Base-by-base conservation (phyloP, 1,284 basidiomycete genomes). In the Lentinus polychrous region DNA sequence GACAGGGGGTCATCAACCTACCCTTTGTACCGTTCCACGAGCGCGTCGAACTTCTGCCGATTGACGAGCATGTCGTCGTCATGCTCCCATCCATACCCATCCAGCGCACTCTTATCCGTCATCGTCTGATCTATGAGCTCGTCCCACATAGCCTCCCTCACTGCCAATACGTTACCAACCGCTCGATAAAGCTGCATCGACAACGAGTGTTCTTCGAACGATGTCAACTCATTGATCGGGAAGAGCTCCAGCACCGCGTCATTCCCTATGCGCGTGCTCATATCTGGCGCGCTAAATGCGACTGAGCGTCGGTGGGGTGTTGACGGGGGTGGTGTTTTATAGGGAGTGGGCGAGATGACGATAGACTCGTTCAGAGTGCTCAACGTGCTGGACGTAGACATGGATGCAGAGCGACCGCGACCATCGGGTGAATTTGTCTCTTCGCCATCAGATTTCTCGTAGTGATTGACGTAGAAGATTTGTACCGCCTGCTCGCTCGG, bases 101-200 rank as follows among this genome's bases (percentile, higher is more conserved):
- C 60, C 44, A 86, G 61, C 51, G 76, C 70, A 6, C 72, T 67
- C 48, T 69, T 72, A 46, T 74, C 68, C 54, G 79, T 78, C 40
- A 74, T 69, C 60, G 83, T 72, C 48, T 76, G 71, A 54, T 79
- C 78, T 52, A 75, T 73, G 48, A 89, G 69, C 53, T 86, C 84
- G 52, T 86, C 85, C 84, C 85, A 89, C 82, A 89, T 86, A 35
- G 83, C 80, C 62, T 89, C 86, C 63, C 81, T 77, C 54, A 78
- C 81, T 8, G 79, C 80, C 10, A 86, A 61, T n/a, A 89, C 81
- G 24, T 69, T 63, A 54, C 78, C 75, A 49, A 79, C 83, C 23
- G 80, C 75, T 50, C 76, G 71, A 58, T 83, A 79, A 7, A 88
- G 71, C 51, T 86, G 83, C 80, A 87, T 82, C 4, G 80, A 82